Evolutionary conservation across 2,329 filamentous ascomycete species (phyloP).

Genomic region (Hirsutella rhossiliensis): DNA sequence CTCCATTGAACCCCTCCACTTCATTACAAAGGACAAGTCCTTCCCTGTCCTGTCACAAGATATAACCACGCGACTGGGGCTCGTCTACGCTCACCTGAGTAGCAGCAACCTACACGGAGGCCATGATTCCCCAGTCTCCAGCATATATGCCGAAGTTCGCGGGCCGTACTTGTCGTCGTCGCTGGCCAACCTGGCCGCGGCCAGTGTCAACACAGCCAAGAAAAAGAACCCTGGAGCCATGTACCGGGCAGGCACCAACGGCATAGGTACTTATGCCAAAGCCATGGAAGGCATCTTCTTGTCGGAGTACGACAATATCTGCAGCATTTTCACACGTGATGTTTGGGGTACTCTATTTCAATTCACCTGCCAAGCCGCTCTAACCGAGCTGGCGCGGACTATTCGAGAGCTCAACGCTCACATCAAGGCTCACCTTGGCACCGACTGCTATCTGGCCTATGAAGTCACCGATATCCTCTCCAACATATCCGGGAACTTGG

Average conservation of each 20-base stretch:
- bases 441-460: constrained; percentile 90
- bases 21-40: constrained; percentile 75
- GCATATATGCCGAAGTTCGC: constrained; percentile 75
- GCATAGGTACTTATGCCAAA: constrained; percentile 78
- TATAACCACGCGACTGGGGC: constrained; percentile 59
- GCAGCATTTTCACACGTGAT: constrained; percentile 71
- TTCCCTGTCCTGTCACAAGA: constrained; percentile 75
- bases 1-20: constrained; percentile 80
- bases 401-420: constrained; percentile 81
- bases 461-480: constrained; percentile 90
- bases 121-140: constrained; percentile 59
- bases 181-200: constrained; percentile 75
- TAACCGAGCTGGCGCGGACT: constrained; percentile 76
- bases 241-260: constrained; percentile 81
- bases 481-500: constrained; percentile 64
- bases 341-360: constrained; percentile 75
- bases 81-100: constrained; percentile 69
- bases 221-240: constrained; percentile 72
- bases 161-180: constrained; percentile 77
- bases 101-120: constrained; percentile 41
- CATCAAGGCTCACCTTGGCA: constrained; percentile 73
- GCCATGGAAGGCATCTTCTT: constrained; percentile 79
- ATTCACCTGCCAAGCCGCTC: constrained; percentile 62
- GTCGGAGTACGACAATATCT: constrained; percentile 85
- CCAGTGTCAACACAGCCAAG: constrained; percentile 72